Evolutionary conservation across 768 basidiomycete species (phyloP), one percentile per base, ranked within the genome.

Genomic region (Leccinum incarnatum): DNA sequence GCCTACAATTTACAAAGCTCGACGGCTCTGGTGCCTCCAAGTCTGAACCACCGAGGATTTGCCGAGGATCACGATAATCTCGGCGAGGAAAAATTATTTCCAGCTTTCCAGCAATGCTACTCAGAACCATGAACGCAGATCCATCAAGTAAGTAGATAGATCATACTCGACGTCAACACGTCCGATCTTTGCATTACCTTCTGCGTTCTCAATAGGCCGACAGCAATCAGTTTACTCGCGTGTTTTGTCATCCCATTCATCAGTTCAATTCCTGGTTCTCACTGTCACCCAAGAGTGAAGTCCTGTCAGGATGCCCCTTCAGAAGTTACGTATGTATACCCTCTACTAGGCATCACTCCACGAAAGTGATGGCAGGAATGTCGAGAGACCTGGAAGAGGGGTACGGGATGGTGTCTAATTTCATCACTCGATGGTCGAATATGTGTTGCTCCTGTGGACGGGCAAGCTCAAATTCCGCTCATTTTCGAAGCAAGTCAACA

Each of bases 321-420:
- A 19, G n/a, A 19, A 45, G n/a, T 45, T 45, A 45, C 42, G n/a
- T 45, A 4, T 42, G n/a, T 19, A 19, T 11, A 19, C 10, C 10
- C n/a, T 19, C 10, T 4, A 5, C n/a, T 45, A 45, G 19, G n/a
- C n/a, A 45, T 19, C n/a, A 11, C 42, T 19, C 42, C 11, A 73
- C 65, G 46, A 65, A 19, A 45, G 11, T 48, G 21, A 25, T 14
- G 8, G 8, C 42, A 45, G 40, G 40, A 11, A 40, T 37, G 15
- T 8, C 36, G 36, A 37, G 36, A 40, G 17, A 10, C 10, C 40
- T 42, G 10, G 40, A 7, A 40, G 17, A 17, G 17, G 17, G n/a
- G 40, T 42, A n/a, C 40, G n/a, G n/a, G 9, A 2, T 42, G 40
- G n/a, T 42, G 40, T 42, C 9, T 19, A 42, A 2, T 19, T n/a